Base-by-base conservation (phyloP, 441 rosid species). In the Rhodomyrtus psidioides region DNA sequence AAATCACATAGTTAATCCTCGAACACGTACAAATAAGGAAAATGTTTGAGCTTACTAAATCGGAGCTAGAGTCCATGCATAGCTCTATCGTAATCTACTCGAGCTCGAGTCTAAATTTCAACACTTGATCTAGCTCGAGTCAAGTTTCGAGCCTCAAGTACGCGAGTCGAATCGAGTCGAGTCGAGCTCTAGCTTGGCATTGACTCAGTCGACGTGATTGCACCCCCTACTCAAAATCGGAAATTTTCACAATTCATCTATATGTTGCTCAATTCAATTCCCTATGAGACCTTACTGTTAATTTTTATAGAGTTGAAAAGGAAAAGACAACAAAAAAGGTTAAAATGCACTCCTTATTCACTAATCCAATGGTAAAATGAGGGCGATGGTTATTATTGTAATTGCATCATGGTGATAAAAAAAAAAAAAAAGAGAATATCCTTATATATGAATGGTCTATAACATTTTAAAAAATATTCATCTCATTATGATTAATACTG, bases 381-480 rank as follows among this genome's bases (percentile, higher is more conserved):
- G 44, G 76, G 26, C 2, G 4, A 65, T 30, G 14, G 6, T 65
- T 34, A 19, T 65, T 34, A 65, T 65, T 34, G 26, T 34, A 42
- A 65, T 19, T 65, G 26, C 76, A 65, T 65, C 13, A 19, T 0
- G 79, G n/a, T 26, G 26, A 15, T 5, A 70, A 5, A 21, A 55
- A 42, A 42, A 42, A 4, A 3, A 42, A 42, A 42, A 42, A 7
- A 7, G 6, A 42, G 46, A 42, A 55, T 4, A 7, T 4, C 1
- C 0, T 0, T 12, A 34, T 10, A 12, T 34, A 19, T 2, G 44
- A 65, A 0, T 0, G 1, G 3, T 21, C 2, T 12, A 39, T 19
- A 34, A 23, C 1, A 34, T 10, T 70, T 70, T n/a, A 70, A 21
- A 39, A 0, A 2, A 6, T 42, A 10, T 0, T 70, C 23, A n/a